A percentile compares a stretch with the other conserved stretches of the same genome.
Evolutionary conservation across 2,329 filamentous ascomycete species (phyloP).

Genomic region (Aspergillus brunneoviolaceus): DNA sequence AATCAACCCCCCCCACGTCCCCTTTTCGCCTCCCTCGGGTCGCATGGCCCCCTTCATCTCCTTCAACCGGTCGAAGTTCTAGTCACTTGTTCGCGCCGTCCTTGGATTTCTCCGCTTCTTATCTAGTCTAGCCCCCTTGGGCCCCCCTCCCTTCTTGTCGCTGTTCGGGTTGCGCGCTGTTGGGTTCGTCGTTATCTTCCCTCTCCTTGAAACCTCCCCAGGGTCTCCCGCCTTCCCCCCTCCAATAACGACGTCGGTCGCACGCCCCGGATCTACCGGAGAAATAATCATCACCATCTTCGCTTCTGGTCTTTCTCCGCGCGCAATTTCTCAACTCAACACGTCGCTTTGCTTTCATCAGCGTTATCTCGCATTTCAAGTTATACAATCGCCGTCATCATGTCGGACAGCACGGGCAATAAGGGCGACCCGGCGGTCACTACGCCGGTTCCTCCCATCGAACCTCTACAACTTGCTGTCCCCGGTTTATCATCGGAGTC

Average conservation of each 20-base stretch:
- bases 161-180: conserved; percentile 10
- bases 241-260: not conserved
- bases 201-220: not conserved
- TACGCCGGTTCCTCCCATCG: conserved; percentile 22
- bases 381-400: not conserved
- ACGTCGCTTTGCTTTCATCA: not conserved
- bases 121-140: conserved; percentile 6
- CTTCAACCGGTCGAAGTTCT: conserved; percentile 5
- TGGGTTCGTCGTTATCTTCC: conserved; percentile 6
- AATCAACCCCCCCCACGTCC: not conserved
- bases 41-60: conserved; percentile 16
- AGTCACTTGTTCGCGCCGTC: conserved; percentile 10
- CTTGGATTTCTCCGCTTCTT: conserved; percentile 9
- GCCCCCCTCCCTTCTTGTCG: conserved; percentile 10
- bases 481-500: conserved; percentile 13
- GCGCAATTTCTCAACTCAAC: not conserved
- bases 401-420: conserved; percentile 12
- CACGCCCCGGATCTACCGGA: not conserved
- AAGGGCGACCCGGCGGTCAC: conserved; percentile 20
- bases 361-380: not conserved
- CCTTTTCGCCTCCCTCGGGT: conserved; percentile 11
- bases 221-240: not conserved
- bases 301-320: not conserved
- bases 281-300: not conserved
- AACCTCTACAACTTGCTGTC: conserved; percentile 16